Percentiles rank a stretch among this genome's conserved stretches.
Conservation (phyloP, 345 rosid species). For the Psidium guajava region DNA sequence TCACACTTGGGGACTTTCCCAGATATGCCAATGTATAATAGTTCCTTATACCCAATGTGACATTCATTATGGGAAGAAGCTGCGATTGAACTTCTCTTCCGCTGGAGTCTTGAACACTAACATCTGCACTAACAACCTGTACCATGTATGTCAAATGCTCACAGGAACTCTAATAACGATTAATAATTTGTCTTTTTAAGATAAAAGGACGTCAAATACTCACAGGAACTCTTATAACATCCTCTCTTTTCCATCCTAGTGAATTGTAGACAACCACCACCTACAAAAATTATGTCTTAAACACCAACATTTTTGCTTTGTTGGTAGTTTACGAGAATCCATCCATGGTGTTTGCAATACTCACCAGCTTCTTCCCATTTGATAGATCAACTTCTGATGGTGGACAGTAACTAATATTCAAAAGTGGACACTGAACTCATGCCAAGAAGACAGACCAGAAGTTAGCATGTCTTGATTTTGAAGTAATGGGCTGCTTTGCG, state of each 20-base stretch:
- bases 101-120: slow-evolving; percentile 57
- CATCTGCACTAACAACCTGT: slow-evolving; percentile 29
- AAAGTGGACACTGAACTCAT: slow-evolving; percentile 65
- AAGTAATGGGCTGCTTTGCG: neutral
- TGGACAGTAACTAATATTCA: slow-evolving; percentile 90
- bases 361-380: slow-evolving; percentile 60
- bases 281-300: slow-evolving; percentile 19
- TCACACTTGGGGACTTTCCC: slow-evolving; percentile 39
- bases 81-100: slow-evolving; percentile 82
- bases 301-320: neutral
- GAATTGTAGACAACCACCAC: slow-evolving; percentile 73
- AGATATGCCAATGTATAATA: slow-evolving; percentile 68
- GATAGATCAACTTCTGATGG: slow-evolving; percentile 59
- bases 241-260: slow-evolving; percentile 93
- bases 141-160: neutral
- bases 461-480: neutral
- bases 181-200: neutral
- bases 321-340: neutral
- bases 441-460: neutral
- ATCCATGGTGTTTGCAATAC: neutral
- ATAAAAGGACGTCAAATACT: slow-evolving; percentile 10
- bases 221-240: slow-evolving; percentile 78
- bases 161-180: neutral
- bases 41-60: slow-evolving; percentile 38
- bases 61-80: slow-evolving; percentile 55